A percentile compares a stretch with the other conserved stretches of the same genome.
Evolutionary conservation across 2,329 filamentous ascomycete species (phyloP).

Genomic region (Rhinocladiella similis): DNA sequence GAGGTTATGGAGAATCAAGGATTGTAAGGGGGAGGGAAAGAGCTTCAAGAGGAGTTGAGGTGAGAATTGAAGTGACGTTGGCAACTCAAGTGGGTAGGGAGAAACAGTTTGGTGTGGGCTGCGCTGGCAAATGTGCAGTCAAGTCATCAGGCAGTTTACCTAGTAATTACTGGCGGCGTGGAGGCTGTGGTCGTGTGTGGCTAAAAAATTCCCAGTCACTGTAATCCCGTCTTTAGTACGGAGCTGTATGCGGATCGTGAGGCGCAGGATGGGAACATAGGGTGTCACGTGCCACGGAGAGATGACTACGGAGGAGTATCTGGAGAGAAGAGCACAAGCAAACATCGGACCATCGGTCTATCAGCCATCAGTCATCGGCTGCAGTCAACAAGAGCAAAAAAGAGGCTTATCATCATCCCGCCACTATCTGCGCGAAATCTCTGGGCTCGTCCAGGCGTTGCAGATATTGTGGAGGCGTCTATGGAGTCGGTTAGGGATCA

Average conservation of each 20-base stretch:
- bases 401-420: background rate
- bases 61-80: conserved; percentile 16
- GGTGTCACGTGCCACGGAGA: too few species aligned
- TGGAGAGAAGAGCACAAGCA: too few species aligned
- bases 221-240: too few species aligned
- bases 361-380: background rate
- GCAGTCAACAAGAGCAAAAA: background rate
- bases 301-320: too few species aligned
- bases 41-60: background rate
- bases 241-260: too few species aligned
- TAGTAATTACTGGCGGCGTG: too few species aligned
- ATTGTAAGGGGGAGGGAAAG: background rate
- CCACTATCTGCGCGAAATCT: conserved; percentile 1
- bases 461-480: background rate
- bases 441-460: background rate
- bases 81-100: background rate
- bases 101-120: background rate
- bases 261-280: too few species aligned
- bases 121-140: conserved; percentile 3
- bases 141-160: background rate
- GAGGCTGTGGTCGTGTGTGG: background rate
- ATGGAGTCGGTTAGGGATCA: background rate
- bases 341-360: too few species aligned
- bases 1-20: conserved; percentile 1
- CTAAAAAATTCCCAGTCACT: background rate